Conservation (phyloP, 352 stramenopile species). For the Globisporangium viniferum region DNA sequence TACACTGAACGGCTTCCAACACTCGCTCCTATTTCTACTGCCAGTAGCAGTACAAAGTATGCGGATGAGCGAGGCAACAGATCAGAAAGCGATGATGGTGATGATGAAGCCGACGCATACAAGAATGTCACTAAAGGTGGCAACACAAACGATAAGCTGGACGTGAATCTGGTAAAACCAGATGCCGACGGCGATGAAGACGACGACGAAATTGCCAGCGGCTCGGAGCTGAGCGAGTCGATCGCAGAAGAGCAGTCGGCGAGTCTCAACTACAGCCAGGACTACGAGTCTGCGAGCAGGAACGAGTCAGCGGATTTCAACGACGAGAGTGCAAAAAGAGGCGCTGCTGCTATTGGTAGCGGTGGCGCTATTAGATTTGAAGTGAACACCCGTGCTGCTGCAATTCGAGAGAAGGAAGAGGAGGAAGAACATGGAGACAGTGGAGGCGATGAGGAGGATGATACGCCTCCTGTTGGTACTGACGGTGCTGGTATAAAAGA, state of each 20-base stretch:
- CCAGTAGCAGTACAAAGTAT: neutral
- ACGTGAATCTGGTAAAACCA: slow-evolving; percentile 18
- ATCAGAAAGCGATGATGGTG: neutral
- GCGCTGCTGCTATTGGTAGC: neutral
- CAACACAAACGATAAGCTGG: slow-evolving; percentile 11
- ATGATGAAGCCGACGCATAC: neutral
- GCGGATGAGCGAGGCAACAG: neutral
- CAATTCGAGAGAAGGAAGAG: neutral
- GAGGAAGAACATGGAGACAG: slow-evolving; percentile 8
- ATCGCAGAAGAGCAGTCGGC: slow-evolving; percentile 30
- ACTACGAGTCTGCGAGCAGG: slow-evolving; percentile 27
- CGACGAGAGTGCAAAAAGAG: neutral
- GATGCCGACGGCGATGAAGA: slow-evolving; percentile 47
- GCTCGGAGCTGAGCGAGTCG: slow-evolving; percentile 57
- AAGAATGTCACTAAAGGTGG: neutral
- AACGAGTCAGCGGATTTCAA: slow-evolving; percentile 12
- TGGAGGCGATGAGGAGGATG: slow-evolving; percentile 13
- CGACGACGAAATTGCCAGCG: slow-evolving; percentile 51
- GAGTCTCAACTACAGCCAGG: slow-evolving; percentile 23
- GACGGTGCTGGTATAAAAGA: slow-evolving; percentile 10
- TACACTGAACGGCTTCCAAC: neutral
- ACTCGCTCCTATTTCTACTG: neutral
- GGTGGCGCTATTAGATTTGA: neutral
- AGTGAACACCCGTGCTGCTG: neutral
- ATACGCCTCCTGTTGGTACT: too few species aligned